These are phyloP conservation scores for Combretum micranthum DNA, from an alignment of 345 rosid genomes.

Conservation along the genomic window DNA sequence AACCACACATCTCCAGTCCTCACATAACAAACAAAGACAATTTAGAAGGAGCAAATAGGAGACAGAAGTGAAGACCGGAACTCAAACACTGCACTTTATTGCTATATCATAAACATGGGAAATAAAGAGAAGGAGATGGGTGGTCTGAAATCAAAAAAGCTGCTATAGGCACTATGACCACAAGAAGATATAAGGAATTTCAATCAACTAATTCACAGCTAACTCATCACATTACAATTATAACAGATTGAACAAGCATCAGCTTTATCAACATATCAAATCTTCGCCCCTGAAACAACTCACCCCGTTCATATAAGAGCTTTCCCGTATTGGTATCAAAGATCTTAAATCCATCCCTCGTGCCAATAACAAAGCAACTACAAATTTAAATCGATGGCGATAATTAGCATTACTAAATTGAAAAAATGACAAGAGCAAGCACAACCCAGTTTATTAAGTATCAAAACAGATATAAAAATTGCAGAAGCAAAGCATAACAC, in stretches of 20 bases:
- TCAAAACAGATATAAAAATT: neutral
- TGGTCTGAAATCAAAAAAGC: too few species aligned
- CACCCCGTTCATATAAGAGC: slow-evolving; percentile 78
- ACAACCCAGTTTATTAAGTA: neutral
- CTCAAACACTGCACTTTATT: too few species aligned
- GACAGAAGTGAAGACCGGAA: too few species aligned
- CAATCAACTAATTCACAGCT: neutral
- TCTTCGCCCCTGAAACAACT: slow-evolving; percentile 8
- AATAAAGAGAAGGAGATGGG: too few species aligned
- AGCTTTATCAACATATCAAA: too few species aligned
- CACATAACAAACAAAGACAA: too few species aligned
- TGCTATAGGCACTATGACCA: too few species aligned
- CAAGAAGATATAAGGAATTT: neutral
- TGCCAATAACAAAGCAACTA: slow-evolving; percentile 72
- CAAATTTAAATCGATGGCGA: slow-evolving; percentile 3
- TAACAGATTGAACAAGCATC: too few species aligned
- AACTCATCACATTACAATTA: too few species aligned
- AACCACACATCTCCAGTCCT: too few species aligned
- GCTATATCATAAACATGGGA: too few species aligned
- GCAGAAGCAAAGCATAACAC: neutral
- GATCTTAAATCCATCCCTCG: slow-evolving; percentile 64
- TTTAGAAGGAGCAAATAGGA: too few species aligned
- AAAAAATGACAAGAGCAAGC: neutral
- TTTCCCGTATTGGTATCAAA: slow-evolving; percentile 74
- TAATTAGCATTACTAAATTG: neutral